Percentiles rank a stretch among this genome's conserved stretches.
Conservation (phyloP, 2,329 filamentous ascomycete species). For the Neoscytalidium dimidiatum region DNA sequence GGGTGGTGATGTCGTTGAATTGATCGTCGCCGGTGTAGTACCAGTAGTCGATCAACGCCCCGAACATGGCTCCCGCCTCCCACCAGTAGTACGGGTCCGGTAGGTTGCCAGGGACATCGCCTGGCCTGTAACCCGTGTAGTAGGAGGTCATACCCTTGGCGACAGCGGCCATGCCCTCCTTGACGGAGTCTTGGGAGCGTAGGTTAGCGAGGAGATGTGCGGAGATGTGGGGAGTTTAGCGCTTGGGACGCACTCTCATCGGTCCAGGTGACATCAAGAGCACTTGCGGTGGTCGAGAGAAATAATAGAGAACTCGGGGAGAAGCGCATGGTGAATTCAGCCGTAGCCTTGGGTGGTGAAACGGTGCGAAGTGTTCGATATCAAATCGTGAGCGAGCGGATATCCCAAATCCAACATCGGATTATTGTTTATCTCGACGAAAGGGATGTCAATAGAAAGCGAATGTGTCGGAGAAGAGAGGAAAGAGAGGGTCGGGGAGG, state of each 20-base stretch:
- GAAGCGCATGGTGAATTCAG: neutral
- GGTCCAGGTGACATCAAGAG: neutral
- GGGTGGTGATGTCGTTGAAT: conserved; percentile 40
- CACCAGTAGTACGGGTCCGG: conserved; percentile 48
- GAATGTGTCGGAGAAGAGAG: neutral
- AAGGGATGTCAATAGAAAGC: neutral
- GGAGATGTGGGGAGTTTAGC: neutral
- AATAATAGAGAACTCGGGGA: neutral
- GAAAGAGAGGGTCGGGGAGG: neutral
- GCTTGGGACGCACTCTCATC: neutral
- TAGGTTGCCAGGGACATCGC: conserved; percentile 48
- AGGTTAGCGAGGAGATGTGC: neutral
- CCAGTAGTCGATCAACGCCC: conserved; percentile 44
- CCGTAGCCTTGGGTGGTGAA: neutral
- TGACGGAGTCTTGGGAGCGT: conserved; percentile 6
- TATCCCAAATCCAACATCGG: neutral
- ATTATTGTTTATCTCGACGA: neutral
- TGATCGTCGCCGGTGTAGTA: conserved; percentile 43
- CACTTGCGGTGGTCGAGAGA: neutral
- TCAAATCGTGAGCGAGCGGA: neutral
- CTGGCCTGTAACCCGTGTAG: conserved; percentile 19
- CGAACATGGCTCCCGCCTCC: conserved; percentile 45
- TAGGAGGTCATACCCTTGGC: conserved; percentile 17
- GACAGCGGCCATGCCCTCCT: neutral
- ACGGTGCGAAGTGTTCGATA: neutral